Evolutionary conservation across 805 yeast species (phyloP), one percentile per base, ranked within the genome.

Genomic region (Pichia occidentalis): DNA sequence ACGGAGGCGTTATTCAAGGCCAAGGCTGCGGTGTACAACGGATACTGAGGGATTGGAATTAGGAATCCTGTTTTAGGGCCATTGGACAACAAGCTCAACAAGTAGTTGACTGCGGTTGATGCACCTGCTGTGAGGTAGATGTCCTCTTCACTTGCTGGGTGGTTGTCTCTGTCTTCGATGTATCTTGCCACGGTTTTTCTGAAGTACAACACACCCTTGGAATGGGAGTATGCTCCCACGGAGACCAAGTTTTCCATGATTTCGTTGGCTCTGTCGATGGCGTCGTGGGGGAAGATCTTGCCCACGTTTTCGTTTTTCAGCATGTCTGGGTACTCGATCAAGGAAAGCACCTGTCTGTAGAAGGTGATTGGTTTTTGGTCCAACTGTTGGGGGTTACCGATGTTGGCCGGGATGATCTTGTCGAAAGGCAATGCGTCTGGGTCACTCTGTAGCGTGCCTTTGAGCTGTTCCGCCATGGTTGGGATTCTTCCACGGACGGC

Each of bases 11-110:
- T 76, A 55, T 83, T 83, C 53, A 94, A 68, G 3, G 96, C 81
- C 50, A 92, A 70, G 4, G 95, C 71, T n/a, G 98, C 98, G 4
- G 97, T 86, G 65, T 92, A 92, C 43, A 92, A 71, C 4, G 99
- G 99, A 58, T 92, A 92, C 65, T 92, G 98, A 11, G 99, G 99
- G 49, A 92, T 90, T 23, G 99, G 99, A 48, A 92, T 87, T 61
- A 94, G 63, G 54, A 67, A 84, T 73, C 95, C 95, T 3, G 92
- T 71, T 40, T 75, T 61, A 29, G 71, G 72, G 27, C 86, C 85
- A 26, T 68, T 60, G 4, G 92, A 71, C 14, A 92, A 61, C 21
- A 88, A 70, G 35, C 80, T 79, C 38, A 92, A 64, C 42, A 92
- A 64, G 50, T 82, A 77, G 37, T 77, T 70, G n/a, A 90, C 97